Evolutionary conservation across 139 green algal species (phyloP), one percentile per base, ranked within the genome.

Genomic region (Chlamydomonas sp.): DNA sequence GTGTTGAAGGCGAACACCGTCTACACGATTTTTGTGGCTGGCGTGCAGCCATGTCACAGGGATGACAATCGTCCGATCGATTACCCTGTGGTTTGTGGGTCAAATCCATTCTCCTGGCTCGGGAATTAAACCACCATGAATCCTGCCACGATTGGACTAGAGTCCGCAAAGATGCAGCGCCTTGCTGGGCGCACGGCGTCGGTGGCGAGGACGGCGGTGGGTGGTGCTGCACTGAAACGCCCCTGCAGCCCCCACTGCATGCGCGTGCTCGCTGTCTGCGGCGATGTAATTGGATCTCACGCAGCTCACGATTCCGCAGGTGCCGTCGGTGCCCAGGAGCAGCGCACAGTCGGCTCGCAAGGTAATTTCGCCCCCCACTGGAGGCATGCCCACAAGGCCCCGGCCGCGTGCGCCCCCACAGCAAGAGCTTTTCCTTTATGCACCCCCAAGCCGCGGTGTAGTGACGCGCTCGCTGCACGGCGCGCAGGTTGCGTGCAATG

Each of bases 401-500:
- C 10, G 39, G 10, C 10, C 39, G 13, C 13, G 10, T 13, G 39
- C 13, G 39, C 39, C 39, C 8, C 10, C 39, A 50, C 39, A 50
- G 39, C 39, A 50, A 8, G 13, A 13, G 10, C 10, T 13, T 13
- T n/a, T 50, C 10, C 39, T 8, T 50, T 8, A 8, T n/a, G 8
- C 39, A 50, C 13, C 8, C 8, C 39, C 39, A 8, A 50, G 39
- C 39, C 8, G 39, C 39, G 8, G 13, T 50, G 13, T n/a, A 13
- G 10, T 50, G 39, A 50, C 39, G 8, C 13, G 39, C 39, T 50
- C 10, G 39, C 13, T 8, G 10, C 13, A 50, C 39, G 8, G 50
- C 50, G 30, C 43, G 58, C 70, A 82, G 79, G 76, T 85, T 2
- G 67, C 67, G 1, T 81, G 74, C 72, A 88, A 85, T 70, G 82